phyloP scores from a whole-genome alignment of 768 basidiomycete species.

The Pleurotus sapidus region DNA sequence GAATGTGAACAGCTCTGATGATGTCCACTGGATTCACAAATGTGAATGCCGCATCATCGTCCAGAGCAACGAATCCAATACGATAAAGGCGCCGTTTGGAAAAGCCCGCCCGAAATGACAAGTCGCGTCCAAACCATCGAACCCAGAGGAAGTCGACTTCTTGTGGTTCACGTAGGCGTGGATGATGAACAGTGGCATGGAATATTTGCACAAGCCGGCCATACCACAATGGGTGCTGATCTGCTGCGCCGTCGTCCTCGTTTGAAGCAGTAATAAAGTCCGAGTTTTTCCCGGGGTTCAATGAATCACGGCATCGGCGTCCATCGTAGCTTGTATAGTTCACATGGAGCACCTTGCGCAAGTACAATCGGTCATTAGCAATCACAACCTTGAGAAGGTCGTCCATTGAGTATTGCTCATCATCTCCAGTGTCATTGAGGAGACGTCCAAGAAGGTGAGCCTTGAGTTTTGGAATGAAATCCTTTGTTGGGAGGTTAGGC shows the following conservation, averaged over 20 bases:
- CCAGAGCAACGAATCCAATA: conserved; percentile 18
- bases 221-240: conserved; percentile 27
- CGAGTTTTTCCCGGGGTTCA: conserved; percentile 29
- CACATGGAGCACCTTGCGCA: conserved; percentile 26
- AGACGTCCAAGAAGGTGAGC: conserved; percentile 26
- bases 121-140: conserved; percentile 30
- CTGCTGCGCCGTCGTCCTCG: conserved; percentile 7
- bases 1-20: conserved; percentile 22
- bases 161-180: background rate
- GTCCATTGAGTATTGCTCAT: conserved; percentile 10
- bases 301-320: conserved; percentile 32
- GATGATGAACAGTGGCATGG: conserved; percentile 22
- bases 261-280: conserved; percentile 28
- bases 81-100: conserved; percentile 15
- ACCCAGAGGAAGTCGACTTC: conserved; percentile 41
- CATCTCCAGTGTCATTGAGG: conserved; percentile 11
- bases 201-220: conserved; percentile 24
- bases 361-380: conserved; percentile 22
- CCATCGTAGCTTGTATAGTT: conserved; percentile 43
- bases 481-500: conserved; percentile 10
- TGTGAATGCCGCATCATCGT: conserved; percentile 19
- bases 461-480: conserved; percentile 23
- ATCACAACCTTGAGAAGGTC: conserved; percentile 14
- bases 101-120: conserved; percentile 21
- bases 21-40: conserved; percentile 24